Percentiles rank a stretch among this genome's conserved stretches.
These are phyloP conservation scores for Aspergillus aculeatus DNA, from an alignment of 2,329 filamentous ascomycete genomes.

Conservation along the genomic window DNA sequence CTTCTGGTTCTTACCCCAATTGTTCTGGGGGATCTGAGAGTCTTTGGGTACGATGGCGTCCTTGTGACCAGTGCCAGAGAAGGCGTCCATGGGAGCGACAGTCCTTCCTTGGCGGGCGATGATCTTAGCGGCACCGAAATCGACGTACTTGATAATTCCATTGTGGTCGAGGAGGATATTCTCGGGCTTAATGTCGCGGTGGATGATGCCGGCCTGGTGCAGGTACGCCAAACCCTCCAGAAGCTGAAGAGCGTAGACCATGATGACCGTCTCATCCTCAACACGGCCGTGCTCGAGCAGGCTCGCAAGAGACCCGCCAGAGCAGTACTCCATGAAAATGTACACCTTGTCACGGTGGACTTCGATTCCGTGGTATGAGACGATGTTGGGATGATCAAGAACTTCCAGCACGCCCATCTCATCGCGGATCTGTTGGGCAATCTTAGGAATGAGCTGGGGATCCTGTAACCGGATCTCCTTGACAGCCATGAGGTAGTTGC, in stretches of 20 bases:
- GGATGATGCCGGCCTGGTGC: slow-evolving; percentile 86
- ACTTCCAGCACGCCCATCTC: slow-evolving; percentile 97
- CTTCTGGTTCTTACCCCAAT: slow-evolving; percentile 62
- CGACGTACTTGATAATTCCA: slow-evolving; percentile 98
- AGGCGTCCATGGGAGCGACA: slow-evolving; percentile 64
- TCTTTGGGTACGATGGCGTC: slow-evolving; percentile 34
- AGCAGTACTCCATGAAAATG: slow-evolving; percentile 99
- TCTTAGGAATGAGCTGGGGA: slow-evolving; percentile 89
- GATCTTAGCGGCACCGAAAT: slow-evolving; percentile 96
- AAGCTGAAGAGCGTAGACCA: slow-evolving; percentile 92
- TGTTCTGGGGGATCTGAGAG: slow-evolving; percentile 27
- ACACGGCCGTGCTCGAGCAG: slow-evolving; percentile 94
- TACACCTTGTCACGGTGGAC: slow-evolving; percentile 99
- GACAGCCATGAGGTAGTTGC: slow-evolving; percentile 94
- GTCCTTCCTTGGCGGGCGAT: slow-evolving; percentile 93
- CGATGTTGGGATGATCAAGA: slow-evolving; percentile 94
- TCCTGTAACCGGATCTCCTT: slow-evolving; percentile 98
- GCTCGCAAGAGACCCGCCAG: slow-evolving; percentile 84
- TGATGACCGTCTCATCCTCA: slow-evolving; percentile 95
- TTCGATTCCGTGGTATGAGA: slow-evolving; percentile 96
- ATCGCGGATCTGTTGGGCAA: slow-evolving; percentile 89
- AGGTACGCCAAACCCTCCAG: slow-evolving; percentile 92
- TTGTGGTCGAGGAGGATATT: slow-evolving; percentile 97
- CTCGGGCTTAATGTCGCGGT: slow-evolving; percentile 97
- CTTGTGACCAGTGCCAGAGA: slow-evolving; percentile 47